Evolutionary conservation across 1,284 basidiomycete genomes (phyloP), one percentile per base, ranked within the genome.

Genomic region (Leccinum subfulvum): DNA sequence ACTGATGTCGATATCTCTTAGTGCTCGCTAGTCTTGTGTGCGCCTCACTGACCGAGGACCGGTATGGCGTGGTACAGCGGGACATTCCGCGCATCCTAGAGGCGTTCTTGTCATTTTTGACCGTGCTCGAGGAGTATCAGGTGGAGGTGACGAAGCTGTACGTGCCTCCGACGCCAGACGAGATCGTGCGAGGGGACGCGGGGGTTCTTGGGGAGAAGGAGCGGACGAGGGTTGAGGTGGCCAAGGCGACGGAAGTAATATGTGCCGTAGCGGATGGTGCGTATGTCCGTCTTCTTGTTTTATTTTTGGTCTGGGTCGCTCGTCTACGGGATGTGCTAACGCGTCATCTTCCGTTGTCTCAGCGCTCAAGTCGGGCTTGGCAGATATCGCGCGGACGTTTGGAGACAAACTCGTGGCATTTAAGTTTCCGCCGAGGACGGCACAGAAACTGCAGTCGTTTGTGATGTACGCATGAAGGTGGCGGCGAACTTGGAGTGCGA

Each of bases 81-180:
- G 91, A 94, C 71, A 92, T 93, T 28, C 90, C 92, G 0, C 85
- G 85, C 60, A 86, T 92, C 23, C 74, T 95, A 9, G 92, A 94
- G 74, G 88, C 88, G 0, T 78, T 94, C 67, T 71, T 90, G 16
- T 81, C 82, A 2, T 91, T 88, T 77, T 80, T 92, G 18, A 72
- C 75, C 2, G 87, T 85, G 2, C 75, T 93, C 11, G 90, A 93
- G 65, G 80, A 82, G 28, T 88, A 88, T 63, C 82, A 84, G 61
- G 66, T 67, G 0, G 83, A 88, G 65, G 68, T 84, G 35, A 69
- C 71, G 58, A 68, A 70, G 59, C 79, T 71, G 21, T 78, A 79
- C 51, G 70, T 76, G 14, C 70, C 76, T 28, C 72, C 76, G 1
- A 76, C 77, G 0, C 66, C 73, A 0, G 78, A 80, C 9, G 79